These are phyloP conservation scores for Dalbergia cochinchinensis DNA, from an alignment of 306 rosid genomes.

Conservation along the genomic window DNA sequence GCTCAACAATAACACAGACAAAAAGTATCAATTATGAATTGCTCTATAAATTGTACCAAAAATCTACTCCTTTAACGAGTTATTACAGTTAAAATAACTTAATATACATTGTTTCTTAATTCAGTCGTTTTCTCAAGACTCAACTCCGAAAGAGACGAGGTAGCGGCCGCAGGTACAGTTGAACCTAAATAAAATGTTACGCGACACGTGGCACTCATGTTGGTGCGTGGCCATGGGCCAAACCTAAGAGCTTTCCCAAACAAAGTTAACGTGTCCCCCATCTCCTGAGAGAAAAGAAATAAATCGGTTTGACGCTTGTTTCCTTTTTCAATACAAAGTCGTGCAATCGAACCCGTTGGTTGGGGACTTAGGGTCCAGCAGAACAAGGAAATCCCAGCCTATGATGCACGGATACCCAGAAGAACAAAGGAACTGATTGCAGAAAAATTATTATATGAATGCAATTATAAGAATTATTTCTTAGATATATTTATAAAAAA, in stretches of 20 bases:
- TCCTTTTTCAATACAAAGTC: background rate
- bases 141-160: slow-evolving; percentile 1
- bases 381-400: background rate
- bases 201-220: background rate
- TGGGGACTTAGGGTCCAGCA: background rate
- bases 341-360: slow-evolving; percentile 4
- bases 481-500: too few relatives aligned
- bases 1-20: background rate
- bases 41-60: background rate
- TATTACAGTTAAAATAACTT: background rate
- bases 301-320: background rate
- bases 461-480: too few relatives aligned
- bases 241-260: slow-evolving; percentile 11
- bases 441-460: background rate
- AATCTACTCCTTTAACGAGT: background rate
- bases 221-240: background rate
- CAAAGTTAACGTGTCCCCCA: background rate
- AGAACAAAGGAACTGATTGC: slow-evolving; percentile 28
- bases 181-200: background rate
- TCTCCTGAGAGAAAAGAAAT: background rate
- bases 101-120: too few relatives aligned
- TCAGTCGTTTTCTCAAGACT: too few relatives aligned
- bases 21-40: background rate
- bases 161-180: background rate
- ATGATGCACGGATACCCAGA: background rate